These are phyloP conservation scores for Aspergillus sclerotiicarbonarius DNA, from an alignment of 495 filamentous ascomycete genomes.

Conservation along the genomic window DNA sequence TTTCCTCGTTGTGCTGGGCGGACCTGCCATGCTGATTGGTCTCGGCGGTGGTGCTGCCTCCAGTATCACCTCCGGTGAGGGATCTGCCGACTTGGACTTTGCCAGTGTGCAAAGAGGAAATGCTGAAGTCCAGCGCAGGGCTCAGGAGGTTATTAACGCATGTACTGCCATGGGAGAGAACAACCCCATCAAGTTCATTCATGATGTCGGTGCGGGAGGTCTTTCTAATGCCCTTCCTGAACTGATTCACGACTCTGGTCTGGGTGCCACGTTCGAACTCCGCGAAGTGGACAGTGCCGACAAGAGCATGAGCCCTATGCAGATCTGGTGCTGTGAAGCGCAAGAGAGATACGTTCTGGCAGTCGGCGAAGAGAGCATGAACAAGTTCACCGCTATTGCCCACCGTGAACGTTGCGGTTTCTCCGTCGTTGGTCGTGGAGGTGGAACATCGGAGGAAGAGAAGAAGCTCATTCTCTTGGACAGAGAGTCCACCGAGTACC, in stretches of 20 bases:
- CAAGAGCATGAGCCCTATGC: constrained; percentile 84
- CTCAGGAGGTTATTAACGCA: constrained; percentile 94
- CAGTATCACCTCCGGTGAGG: constrained; percentile 83
- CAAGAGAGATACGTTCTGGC: constrained; percentile 93
- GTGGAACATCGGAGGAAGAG: constrained; percentile 57
- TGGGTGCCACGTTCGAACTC: constrained; percentile 86
- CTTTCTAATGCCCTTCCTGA: constrained; percentile 92
- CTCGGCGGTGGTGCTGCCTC: constrained; percentile 94
- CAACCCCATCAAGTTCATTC: constrained; percentile 92
- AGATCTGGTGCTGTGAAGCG: constrained; percentile 97
- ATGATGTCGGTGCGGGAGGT: constrained; percentile 95
- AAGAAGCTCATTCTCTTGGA: constrained; percentile 78
- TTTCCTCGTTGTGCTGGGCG: constrained; percentile 87
- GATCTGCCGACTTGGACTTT: constrained; percentile 87
- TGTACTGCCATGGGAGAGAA: constrained; percentile 78
- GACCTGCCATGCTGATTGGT: constrained; percentile 96
- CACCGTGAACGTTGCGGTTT: constrained; percentile 87
- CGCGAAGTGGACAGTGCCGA: constrained; percentile 89
- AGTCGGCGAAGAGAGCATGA: constrained; percentile 73
- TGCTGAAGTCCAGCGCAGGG: constrained; percentile 90
- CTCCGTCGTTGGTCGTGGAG: constrained; percentile 83
- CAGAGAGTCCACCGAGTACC: constrained; percentile 71
- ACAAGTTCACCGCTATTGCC: constrained; percentile 80
- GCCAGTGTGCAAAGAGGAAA: constrained; percentile 91
- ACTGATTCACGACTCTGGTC: constrained; percentile 84